These are phyloP conservation scores for Primulina eburnea DNA, from an alignment of 257 asterid genomes.

Conservation along the genomic window DNA sequence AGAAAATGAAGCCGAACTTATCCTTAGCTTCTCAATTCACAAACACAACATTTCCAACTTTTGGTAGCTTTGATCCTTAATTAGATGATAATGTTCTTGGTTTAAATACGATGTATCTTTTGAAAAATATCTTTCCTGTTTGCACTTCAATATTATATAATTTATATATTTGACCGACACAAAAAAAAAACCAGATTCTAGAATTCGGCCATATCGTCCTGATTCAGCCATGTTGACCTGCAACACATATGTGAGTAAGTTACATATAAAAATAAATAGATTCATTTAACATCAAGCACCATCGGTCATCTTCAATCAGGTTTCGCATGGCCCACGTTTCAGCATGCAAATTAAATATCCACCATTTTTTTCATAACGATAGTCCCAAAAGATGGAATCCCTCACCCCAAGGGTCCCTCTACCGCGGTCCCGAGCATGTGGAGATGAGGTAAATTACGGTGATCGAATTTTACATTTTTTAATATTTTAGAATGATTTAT, in stretches of 20 bases:
- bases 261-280: constrained; percentile 10
- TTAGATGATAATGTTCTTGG: not conserved
- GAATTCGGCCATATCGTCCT: not conserved
- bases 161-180: not conserved
- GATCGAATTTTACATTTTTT: too few species aligned
- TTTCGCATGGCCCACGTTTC: constrained; percentile 39
- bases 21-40: too few species aligned
- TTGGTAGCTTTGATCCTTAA: not conserved
- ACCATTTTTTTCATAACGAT: too few species aligned
- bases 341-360: not conserved
- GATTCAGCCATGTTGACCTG: not conserved
- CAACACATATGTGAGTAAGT: not conserved
- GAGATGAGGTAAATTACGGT: too few species aligned
- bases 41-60: not conserved
- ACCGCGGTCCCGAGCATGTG: too few species aligned
- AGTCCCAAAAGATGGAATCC: too few species aligned
- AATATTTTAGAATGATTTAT: too few species aligned
- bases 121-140: too few species aligned
- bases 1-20: too few species aligned
- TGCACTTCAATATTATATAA: too few species aligned
- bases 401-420: too few species aligned
- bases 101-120: too few species aligned
- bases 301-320: constrained; percentile 30
- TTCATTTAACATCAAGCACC: constrained; percentile 31
- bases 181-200: not conserved